Evolutionary conservation across 306 rosid genomes (phyloP).

Genomic region (Acacia acuminata): DNA sequence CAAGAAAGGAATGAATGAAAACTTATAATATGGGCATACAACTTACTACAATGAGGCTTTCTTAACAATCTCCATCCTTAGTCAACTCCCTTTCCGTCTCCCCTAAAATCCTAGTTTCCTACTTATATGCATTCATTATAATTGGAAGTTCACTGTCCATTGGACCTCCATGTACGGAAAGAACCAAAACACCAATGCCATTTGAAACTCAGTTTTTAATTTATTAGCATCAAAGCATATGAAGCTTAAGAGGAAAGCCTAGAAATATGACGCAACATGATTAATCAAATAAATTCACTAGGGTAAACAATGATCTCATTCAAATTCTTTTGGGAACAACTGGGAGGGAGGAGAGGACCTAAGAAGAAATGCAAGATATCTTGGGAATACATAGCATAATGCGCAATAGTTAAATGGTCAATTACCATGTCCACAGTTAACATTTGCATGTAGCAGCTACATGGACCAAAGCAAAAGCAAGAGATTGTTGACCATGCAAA

Average conservation of each 20-base stretch:
- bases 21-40: background rate
- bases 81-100: background rate
- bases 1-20: background rate
- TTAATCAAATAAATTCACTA: background rate
- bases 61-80: background rate
- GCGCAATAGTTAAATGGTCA: no score
- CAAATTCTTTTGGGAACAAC: background rate
- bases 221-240: background rate
- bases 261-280: background rate
- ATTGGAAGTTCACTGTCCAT: conserved; percentile 3
- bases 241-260: background rate
- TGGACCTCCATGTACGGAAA: conserved; percentile 1
- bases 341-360: background rate
- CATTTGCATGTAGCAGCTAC: no score
- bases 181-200: background rate
- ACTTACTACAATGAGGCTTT: conserved; percentile 1
- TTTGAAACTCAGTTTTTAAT: background rate
- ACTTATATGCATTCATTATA: background rate
- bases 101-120: conserved; percentile 2
- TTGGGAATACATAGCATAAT: background rate
- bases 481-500: no score
- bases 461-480: no score
- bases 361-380: background rate
- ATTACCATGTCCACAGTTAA: no score
- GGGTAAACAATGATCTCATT: background rate